These are phyloP conservation scores for Phytophthora aleatoria DNA, from an alignment of 352 stramenopile species.

Conservation along the genomic window DNA sequence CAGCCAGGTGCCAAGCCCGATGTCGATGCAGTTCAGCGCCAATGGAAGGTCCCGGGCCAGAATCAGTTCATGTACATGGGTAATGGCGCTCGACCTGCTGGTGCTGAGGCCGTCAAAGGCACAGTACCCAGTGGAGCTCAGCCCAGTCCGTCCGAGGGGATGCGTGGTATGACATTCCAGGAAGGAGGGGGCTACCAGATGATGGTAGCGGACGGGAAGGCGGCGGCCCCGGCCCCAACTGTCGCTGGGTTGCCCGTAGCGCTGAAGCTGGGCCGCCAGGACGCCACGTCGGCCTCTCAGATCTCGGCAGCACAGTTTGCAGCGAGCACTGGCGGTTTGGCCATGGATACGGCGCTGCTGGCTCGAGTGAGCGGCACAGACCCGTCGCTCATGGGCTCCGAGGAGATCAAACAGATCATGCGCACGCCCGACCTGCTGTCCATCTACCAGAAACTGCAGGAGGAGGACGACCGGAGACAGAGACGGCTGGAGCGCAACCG, in stretches of 20 bases:
- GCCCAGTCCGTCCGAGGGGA: constrained; percentile 57
- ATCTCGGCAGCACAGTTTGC: constrained; percentile 86
- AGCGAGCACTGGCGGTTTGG: constrained; percentile 75
- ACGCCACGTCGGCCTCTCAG: constrained; percentile 38
- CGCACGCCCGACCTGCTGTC: constrained; percentile 77
- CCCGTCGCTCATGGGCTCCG: constrained; percentile 72
- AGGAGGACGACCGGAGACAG: constrained; percentile 84
- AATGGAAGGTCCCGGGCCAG: constrained; percentile 59
- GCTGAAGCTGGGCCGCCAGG: constrained; percentile 42
- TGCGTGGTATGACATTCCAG: constrained; percentile 70
- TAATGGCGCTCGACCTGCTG: constrained; percentile 14
- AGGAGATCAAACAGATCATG: constrained; percentile 92
- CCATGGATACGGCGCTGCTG: constrained; percentile 80
- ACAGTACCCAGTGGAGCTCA: constrained; percentile 6
- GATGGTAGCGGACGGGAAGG: constrained; percentile 36
- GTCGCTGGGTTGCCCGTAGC: constrained; percentile 11
- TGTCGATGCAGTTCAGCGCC: constrained; percentile 35
- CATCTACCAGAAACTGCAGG: constrained; percentile 90
- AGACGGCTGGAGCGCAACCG: constrained; percentile 80
- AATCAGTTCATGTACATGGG: constrained; percentile 61
- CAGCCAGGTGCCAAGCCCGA: constrained; percentile 36
- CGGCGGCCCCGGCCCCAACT: constrained; percentile 2
- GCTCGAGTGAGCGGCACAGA: constrained; percentile 83
- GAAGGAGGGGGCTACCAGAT: constrained; percentile 41
- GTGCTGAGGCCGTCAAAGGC: constrained; percentile 10